phyloP scores from a whole-genome alignment of 2,329 filamentous ascomycete species.

The Tympanopsis confertula region DNA sequence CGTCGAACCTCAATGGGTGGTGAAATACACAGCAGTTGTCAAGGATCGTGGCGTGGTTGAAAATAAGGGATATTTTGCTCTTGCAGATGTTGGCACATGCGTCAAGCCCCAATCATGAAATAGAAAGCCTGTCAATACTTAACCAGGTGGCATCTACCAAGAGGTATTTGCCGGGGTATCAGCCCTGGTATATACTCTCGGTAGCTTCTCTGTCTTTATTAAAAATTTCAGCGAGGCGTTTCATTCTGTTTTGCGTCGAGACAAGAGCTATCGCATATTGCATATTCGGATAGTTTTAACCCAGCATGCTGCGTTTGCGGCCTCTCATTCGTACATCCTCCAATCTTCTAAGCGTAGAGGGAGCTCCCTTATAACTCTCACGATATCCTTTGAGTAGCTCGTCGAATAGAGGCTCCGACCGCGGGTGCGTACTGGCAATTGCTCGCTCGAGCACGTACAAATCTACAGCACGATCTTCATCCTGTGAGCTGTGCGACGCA shows the following conservation, averaged over 20 bases:
- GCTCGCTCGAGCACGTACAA: conserved; percentile 90
- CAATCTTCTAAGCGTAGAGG: conserved; percentile 64
- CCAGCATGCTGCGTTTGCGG: conserved; percentile 93
- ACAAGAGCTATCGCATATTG: not conserved
- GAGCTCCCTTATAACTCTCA: conserved; percentile 63
- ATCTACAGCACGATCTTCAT: conserved; percentile 92
- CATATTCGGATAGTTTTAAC: conserved; percentile 33
- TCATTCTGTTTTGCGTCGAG: not conserved
- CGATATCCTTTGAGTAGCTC: conserved; percentile 67
- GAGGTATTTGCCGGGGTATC: too few relatives aligned
- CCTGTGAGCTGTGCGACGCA: conserved; percentile 66
- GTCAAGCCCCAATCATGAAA: conserved; percentile 5
- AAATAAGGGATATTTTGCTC: conserved; percentile 95
- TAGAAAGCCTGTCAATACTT: not conserved
- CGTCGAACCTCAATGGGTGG: conserved; percentile 82
- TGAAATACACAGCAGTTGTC: conserved; percentile 93
- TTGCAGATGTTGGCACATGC: conserved; percentile 52
- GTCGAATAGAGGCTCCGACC: conserved; percentile 65
- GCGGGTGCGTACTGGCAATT: conserved; percentile 87
- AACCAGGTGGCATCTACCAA: too few relatives aligned
- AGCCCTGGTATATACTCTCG: not conserved
- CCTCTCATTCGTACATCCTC: conserved; percentile 91
- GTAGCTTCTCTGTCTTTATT: not conserved
- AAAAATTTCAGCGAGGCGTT: not conserved
- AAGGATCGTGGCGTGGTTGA: conserved; percentile 90